Evolutionary conservation across 768 basidiomycete genomes (phyloP), one percentile per base, ranked within the genome.

Genomic region (Termitomyces sp.): DNA sequence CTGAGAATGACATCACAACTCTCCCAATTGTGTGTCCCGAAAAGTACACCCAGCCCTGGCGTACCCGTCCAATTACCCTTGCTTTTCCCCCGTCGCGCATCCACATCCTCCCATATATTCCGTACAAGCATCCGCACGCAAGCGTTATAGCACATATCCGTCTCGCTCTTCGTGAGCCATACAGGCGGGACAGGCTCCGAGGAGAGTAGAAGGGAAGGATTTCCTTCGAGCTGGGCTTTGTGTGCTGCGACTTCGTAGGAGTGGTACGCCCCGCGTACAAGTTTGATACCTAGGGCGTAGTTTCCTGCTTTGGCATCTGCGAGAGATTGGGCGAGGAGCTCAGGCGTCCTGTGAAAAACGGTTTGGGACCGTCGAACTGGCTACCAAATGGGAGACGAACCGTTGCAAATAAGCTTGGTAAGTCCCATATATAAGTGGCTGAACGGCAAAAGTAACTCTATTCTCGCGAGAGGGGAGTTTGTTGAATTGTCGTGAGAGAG

Each of bases 221-320:
- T 28, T 10, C 50, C 51, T 8, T 71, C 62, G 12, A 63, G 60
- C 58, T 35, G 57, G 11, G 57, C 57, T 15, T 49, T 23, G 50
- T 84, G 78, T 1, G 83, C 83, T 5, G 77, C 72, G 28, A 80
- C 60, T 65, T 97, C 94, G 56, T 89, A 81, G 0, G 83, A 77
- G 64, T 94, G 91, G 69, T 98, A 98, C 2, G 94, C 94, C 0
- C 94, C 94, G 23, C 94, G 84, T 31, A 97, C 94, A 48, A 98
- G 86, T 70, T 97, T 98, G 54, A 93, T 84, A 10, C 94, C 94
- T 0, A 96, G 78, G 0, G 88, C 77, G 66, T 91, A 96, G 38
- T 81, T 76, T 60, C 85, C 75, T 50, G 67, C 68, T 59, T 80
- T 75, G 3, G 94, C 89, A 50, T 90, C 86, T 14, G 70, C 71